Base-by-base conservation (phyloP, 331 rosid genomes). In the Pyracantha coccinea region DNA sequence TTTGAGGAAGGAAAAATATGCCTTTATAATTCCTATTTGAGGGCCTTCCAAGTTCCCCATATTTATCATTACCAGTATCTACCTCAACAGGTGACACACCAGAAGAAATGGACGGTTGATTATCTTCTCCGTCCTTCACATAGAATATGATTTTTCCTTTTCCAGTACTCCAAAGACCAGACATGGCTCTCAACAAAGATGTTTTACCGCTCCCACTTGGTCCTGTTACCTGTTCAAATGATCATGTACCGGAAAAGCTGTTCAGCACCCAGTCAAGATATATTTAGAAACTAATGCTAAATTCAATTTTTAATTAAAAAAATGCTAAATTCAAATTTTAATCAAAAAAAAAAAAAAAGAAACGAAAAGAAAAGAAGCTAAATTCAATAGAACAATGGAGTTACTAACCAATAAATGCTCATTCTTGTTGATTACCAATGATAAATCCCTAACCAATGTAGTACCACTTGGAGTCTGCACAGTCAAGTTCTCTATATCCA, bases 181-280 rank as follows among this genome's bases (percentile, higher is more conserved):
- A 97, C 96, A 92, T 71, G 68, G 91, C 90, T 86, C 99, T 86
- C 78, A 94, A 80, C 79, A 94, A 83, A 74, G 97, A 92, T 71
- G 99, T 94, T 83, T 94, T 92, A 9, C 99, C 97, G 73, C 97
- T 85, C 75, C 99, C 99, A 61, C 99, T 94, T 33, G 96, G 97
- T 66, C 99, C 97, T 68, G 81, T 89, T 59, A 90, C 90, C 97
- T 94, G 89, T 77, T 64, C 80, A 81, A 65, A 68, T 15, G 65
- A 33, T 75, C 72, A 66, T 50, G 73, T 69, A 62, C 19, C 75
- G 75, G 53, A 69, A 68, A 79, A 74, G 21, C 28, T 66, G 41
- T 74, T 79, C 74, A 77, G 35, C n/a, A 6, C 25, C 41, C 65
- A 68, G 28, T 38, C 57, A 66, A 27, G 25, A 76, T 50, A 17